Evolutionary conservation across 2,329 filamentous ascomycete genomes (phyloP).

Genomic region (Phaeophleospora eucalypticola): DNA sequence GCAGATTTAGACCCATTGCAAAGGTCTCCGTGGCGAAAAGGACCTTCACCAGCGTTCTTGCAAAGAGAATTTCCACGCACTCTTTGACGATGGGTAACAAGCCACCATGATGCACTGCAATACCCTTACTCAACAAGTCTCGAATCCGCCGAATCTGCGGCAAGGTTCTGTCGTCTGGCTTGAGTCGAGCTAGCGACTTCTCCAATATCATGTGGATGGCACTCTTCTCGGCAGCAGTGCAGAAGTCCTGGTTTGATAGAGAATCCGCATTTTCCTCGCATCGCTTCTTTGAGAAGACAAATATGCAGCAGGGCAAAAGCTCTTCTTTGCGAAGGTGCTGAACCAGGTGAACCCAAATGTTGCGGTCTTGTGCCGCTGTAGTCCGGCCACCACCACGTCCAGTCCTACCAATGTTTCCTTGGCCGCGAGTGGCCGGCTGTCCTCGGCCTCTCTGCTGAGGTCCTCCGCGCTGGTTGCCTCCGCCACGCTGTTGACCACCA

Average conservation of each 20-base stretch:
- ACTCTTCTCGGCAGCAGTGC: conserved; percentile 89
- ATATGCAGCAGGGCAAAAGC: conserved; percentile 88
- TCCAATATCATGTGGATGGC: conserved; percentile 97
- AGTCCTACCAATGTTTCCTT: conserved; percentile 83
- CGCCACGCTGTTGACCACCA: conserved; percentile 48
- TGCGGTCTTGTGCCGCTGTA: conserved; percentile 89
- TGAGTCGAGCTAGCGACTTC: conserved; percentile 85
- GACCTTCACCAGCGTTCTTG: conserved; percentile 90
- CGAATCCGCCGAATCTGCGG: conserved; percentile 86
- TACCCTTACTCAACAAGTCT: conserved; percentile 79
- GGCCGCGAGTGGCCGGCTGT: conserved; percentile 52
- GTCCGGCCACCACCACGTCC: conserved; percentile 82
- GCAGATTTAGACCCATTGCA: conserved; percentile 94
- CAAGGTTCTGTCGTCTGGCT: conserved; percentile 82
- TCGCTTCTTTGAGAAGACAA: conserved; percentile 96
- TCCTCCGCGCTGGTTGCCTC: conserved; percentile 43
- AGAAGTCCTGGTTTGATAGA: conserved; percentile 91
- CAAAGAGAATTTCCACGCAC: conserved; percentile 93
- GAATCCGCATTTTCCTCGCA: conserved; percentile 97
- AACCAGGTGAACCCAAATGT: conserved; percentile 92
- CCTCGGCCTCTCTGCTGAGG: conserved; percentile 53
- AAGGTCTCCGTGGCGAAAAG: conserved; percentile 98
- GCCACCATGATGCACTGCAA: conserved; percentile 94
- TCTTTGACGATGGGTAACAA: conserved; percentile 96
- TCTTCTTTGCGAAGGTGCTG: conserved; percentile 84